phyloP scores from a whole-genome alignment of 192 early-diverging fungal genomes.

The Dimargaris cristalligena region DNA sequence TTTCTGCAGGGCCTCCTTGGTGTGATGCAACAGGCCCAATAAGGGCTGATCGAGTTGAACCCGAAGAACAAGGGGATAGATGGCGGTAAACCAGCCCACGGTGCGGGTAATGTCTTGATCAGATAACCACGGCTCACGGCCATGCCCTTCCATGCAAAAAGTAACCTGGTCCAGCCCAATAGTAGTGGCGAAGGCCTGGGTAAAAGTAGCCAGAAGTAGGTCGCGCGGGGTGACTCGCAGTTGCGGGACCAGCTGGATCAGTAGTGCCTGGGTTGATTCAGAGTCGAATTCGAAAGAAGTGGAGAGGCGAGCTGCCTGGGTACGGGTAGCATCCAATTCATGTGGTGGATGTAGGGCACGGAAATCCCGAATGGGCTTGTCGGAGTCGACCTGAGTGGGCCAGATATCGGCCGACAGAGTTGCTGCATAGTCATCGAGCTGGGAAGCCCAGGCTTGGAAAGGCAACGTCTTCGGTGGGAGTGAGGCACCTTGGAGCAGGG shows the following conservation, averaged over 20 bases:
- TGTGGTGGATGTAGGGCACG: neutral
- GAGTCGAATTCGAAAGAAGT: neutral
- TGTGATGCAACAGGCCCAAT: neutral
- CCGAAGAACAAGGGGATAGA: conserved; percentile 11
- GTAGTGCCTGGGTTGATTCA: neutral
- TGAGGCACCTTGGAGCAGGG: conserved; percentile 6
- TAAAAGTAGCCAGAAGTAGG: neutral
- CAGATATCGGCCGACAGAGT: neutral
- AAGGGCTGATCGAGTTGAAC: neutral
- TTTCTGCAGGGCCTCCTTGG: conserved; percentile 8
- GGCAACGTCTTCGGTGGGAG: conserved; percentile 15
- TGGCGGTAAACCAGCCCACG: conserved; percentile 21
- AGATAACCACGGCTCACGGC: conserved; percentile 8
- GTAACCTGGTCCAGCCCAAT: neutral
- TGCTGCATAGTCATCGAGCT: neutral
- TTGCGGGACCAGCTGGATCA: conserved; percentile 1
- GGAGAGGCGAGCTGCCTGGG: neutral
- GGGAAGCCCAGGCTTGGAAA: conserved; percentile 13
- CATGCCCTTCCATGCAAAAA: conserved; percentile 8
- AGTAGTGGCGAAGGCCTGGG: neutral
- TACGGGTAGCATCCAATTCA: neutral
- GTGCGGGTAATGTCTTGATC: conserved; percentile 7
- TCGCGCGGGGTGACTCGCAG: conserved; percentile 9
- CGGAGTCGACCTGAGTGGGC: conserved; percentile 5
- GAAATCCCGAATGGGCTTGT: neutral